Conservation (phyloP, 2,329 filamentous ascomycete genomes). For the Blastomyces percursus region DNA sequence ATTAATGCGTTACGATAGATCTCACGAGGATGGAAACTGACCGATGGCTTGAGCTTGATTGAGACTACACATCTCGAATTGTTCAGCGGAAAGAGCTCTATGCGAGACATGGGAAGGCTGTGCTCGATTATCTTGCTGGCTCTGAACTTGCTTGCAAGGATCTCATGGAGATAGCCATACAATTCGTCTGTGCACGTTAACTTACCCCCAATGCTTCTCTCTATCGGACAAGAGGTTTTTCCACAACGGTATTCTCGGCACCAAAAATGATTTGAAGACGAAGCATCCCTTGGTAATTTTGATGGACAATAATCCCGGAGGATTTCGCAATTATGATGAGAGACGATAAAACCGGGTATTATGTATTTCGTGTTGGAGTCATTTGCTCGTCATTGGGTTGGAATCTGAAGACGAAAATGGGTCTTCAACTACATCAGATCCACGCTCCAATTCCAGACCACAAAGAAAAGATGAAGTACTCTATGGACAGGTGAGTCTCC, state of each 20-base stretch:
- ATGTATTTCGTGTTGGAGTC: constrained; percentile 62
- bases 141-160: constrained; percentile 73
- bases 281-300: constrained; percentile 59
- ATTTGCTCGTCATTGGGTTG: constrained; percentile 73
- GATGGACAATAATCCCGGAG: constrained; percentile 67
- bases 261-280: constrained; percentile 47
- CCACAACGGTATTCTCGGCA: constrained; percentile 57
- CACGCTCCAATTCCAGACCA: constrained; percentile 70
- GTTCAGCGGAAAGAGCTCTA: constrained; percentile 57
- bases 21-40: constrained; percentile 67
- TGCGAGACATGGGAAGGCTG: constrained; percentile 48
- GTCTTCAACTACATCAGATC: constrained; percentile 57
- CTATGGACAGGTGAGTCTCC: constrained; percentile 61
- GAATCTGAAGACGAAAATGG: constrained; percentile 65
- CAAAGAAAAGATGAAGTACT: constrained; percentile 76
- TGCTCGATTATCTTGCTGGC: constrained; percentile 60
- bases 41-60: constrained; percentile 84
- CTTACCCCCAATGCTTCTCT: constrained; percentile 65
- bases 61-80: constrained; percentile 57
- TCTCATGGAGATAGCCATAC: constrained; percentile 74
- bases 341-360: constrained; percentile 59
- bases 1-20: constrained; percentile 38
- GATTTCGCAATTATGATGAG: constrained; percentile 71
- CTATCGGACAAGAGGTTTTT: constrained; percentile 49
- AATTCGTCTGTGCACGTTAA: constrained; percentile 68